Evolutionary conservation across 1,139 yeast genomes (phyloP), one percentile per base, ranked within the genome.

Genomic region (Taphrina confusa): DNA sequence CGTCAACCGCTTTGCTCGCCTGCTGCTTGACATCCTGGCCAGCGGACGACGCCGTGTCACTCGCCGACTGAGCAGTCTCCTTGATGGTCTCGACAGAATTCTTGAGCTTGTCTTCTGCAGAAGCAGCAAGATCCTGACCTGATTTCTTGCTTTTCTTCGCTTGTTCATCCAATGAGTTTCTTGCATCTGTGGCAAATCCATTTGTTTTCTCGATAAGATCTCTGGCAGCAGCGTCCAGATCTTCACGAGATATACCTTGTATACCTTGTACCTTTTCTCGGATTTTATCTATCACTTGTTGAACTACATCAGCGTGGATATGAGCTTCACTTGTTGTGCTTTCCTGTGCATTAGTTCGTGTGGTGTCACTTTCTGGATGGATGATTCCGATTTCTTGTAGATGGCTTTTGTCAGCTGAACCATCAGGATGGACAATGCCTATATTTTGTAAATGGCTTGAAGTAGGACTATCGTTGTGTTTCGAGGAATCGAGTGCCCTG

Each of bases 11-110:
- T 27, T 61, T 47, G 12, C 51, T 36, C 8, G 44, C 57, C 4
- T 60, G 57, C 40, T 62, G 56, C 2, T 62, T 57, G n/a, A 37
- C 22, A 4, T 37, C 11, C n/a, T 4, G 11, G 20, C 42, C 23
- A 45, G 61, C 16, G 33, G 16, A 11, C 63, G 62, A 30, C 40
- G 61, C 37, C 50, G 45, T 27, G 27, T 47, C 46, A 37, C 36
- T 14, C 2, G 51, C 51, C 6, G 22, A 8, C 23, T 42, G 31
- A 5, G 23, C 42, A 14, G 31, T 23, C 12, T 8, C 50, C n/a
- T 14, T 18, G 28, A 23, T 18, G 5, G 31, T 8, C 9, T 31
- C 39, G 2, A 25, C 42, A 18, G 42, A 22, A 18, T 25, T 16
- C 9, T 18, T 25, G 20, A 37, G 25, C 25, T 37, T 3, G 1